Evolutionary conservation across 331 rosid species (phyloP).

Genomic region (Quercus lobata): DNA sequence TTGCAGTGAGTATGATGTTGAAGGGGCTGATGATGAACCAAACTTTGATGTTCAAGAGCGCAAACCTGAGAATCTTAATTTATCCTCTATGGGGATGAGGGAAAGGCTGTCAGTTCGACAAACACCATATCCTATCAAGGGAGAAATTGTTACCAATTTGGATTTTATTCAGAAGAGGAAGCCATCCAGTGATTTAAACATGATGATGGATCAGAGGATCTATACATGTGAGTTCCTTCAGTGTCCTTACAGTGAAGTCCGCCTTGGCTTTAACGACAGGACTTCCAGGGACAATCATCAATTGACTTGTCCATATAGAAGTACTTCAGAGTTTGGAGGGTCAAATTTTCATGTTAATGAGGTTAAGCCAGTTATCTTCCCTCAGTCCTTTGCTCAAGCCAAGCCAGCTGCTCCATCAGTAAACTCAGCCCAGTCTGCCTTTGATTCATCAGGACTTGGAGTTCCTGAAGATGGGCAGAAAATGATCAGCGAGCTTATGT

Average conservation of each 20-base stretch:
- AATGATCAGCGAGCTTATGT: slow-evolving; percentile 73
- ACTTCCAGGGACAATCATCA: slow-evolving; percentile 82
- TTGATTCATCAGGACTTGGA: slow-evolving; percentile 47
- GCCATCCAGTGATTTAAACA: slow-evolving; percentile 41
- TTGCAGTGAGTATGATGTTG: slow-evolving; percentile 82
- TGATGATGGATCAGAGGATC: slow-evolving; percentile 49
- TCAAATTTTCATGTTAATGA: slow-evolving; percentile 50
- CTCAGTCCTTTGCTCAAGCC: slow-evolving; percentile 45
- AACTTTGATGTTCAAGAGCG: slow-evolving; percentile 59
- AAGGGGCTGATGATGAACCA: slow-evolving; percentile 56
- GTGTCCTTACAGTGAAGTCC: slow-evolving; percentile 60
- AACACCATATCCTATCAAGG: slow-evolving; percentile 44
- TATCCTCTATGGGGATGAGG: slow-evolving; percentile 43
- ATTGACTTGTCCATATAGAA: slow-evolving; percentile 47
- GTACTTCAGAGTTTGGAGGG: slow-evolving; percentile 33
- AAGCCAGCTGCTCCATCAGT: slow-evolving; percentile 35
- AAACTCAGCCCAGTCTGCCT: slow-evolving; percentile 32
- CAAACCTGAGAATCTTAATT: slow-evolving; percentile 49
- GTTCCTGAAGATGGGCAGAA: slow-evolving; percentile 80
- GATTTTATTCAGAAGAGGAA: slow-evolving; percentile 68
- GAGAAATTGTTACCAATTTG: slow-evolving; percentile 48
- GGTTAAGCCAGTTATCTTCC: slow-evolving; percentile 58
- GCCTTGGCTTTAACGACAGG: slow-evolving; percentile 62
- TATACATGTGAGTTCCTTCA: slow-evolving; percentile 68
- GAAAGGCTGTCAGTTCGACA: slow-evolving; percentile 43